A percentile compares a stretch with the other conserved stretches of the same genome.
Conservation (phyloP, 108 stramenopile species). For the Pelagomonas calceolata region DNA sequence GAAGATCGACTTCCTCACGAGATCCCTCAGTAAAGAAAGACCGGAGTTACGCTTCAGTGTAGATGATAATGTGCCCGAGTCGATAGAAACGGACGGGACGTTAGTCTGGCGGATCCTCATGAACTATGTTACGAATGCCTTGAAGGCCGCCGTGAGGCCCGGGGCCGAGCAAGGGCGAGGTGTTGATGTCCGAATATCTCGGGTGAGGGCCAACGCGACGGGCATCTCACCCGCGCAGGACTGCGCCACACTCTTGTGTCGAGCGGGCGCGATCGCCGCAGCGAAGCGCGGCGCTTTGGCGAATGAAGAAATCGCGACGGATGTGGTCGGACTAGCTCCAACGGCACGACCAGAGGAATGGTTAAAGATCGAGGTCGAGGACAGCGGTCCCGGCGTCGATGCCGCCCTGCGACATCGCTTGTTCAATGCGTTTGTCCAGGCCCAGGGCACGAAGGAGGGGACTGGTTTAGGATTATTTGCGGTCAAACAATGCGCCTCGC, state of each 20-base stretch:
- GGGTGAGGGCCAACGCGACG: too few species aligned
- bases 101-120: constrained; percentile 52
- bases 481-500: not conserved
- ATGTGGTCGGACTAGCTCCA: not conserved
- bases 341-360: not conserved
- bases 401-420: not conserved
- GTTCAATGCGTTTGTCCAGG: constrained; percentile 5
- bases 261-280: too few species aligned
- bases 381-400: constrained; percentile 9
- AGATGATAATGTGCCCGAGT: not conserved
- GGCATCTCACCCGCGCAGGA: too few species aligned
- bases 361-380: constrained; percentile 1
- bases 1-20: not conserved
- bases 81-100: constrained; percentile 42
- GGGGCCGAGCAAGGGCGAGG: constrained; percentile 27
- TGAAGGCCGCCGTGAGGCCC: constrained; percentile 42
- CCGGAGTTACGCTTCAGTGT: not conserved
- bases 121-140: constrained; percentile 64
- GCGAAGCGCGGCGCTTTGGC: too few species aligned
- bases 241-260: too few species aligned
- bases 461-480: constrained; percentile 6
- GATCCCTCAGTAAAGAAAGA: too few species aligned
- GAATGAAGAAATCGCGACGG: too few species aligned
- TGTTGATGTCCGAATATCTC: too few species aligned
- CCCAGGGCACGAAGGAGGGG: not conserved